Conservation (phyloP, 768 basidiomycete species). For the Leccinum rimulosum region DNA sequence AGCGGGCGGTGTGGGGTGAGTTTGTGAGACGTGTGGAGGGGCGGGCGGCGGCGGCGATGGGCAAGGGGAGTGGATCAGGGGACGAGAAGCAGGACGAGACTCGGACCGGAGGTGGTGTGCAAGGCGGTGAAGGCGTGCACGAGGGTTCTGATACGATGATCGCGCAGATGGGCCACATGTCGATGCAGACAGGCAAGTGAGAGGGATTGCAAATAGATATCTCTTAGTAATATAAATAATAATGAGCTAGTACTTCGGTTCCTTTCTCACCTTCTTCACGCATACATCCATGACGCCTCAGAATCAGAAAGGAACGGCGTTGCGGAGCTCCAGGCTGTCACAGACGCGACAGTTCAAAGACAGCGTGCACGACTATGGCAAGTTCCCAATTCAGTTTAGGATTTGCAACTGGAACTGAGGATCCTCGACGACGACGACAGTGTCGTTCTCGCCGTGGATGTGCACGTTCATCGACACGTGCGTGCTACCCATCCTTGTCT, state of each 20-base stretch:
- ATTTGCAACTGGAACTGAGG: too few species aligned
- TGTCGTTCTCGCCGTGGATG: slow-evolving; percentile 35
- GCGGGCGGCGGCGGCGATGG: slow-evolving; percentile 29
- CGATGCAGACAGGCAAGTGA: slow-evolving; percentile 18
- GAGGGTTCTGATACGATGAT: slow-evolving; percentile 18
- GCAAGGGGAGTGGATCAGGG: slow-evolving; percentile 25
- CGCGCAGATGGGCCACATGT: slow-evolving; percentile 17
- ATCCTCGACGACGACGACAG: background rate
- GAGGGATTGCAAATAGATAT: too few species aligned
- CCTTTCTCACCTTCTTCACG: too few species aligned
- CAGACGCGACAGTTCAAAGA: slow-evolving; percentile 35
- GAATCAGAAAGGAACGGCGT: background rate
- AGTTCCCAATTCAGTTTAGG: slow-evolving; percentile 7
- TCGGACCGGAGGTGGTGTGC: background rate
- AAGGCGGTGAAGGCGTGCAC: background rate
- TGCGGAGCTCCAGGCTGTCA: slow-evolving; percentile 1
- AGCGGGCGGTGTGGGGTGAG: slow-evolving; percentile 66
- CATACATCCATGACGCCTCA: background rate
- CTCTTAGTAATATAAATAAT: too few species aligned
- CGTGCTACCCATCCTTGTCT: background rate
- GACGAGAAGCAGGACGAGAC: slow-evolving; percentile 26
- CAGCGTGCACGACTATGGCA: slow-evolving; percentile 43
- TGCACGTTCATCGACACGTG: slow-evolving; percentile 70
- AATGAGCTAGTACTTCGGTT: too few species aligned
- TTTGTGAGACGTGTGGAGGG: slow-evolving; percentile 65